phyloP scores from a whole-genome alignment of 2,329 filamentous ascomycete genomes.

The Sarocladium brachiariae region DNA sequence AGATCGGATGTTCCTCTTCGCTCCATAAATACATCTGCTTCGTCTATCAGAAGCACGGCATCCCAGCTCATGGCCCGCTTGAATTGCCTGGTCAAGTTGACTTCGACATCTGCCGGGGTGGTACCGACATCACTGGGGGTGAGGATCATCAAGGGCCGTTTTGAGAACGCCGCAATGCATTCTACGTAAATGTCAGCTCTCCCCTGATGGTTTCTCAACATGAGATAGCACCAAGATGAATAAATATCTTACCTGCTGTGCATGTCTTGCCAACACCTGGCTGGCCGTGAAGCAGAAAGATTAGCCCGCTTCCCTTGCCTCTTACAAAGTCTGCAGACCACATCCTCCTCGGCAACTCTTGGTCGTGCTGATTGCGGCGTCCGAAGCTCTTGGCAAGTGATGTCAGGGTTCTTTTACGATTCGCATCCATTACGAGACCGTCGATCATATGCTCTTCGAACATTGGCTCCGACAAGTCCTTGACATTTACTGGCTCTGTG shows the following conservation, averaged over 20 bases:
- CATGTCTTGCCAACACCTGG: constrained; percentile 22
- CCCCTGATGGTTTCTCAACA: neutral
- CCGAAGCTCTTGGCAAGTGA: constrained; percentile 22
- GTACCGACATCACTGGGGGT: constrained; percentile 19
- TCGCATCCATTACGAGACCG: constrained; percentile 22
- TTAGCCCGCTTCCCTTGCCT: constrained; percentile 19
- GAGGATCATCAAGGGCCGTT: constrained; percentile 23
- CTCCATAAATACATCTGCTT: constrained; percentile 22
- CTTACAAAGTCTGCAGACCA: constrained; percentile 19
- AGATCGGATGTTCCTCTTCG: constrained; percentile 17
- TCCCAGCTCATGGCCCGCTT: constrained; percentile 11
- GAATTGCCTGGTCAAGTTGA: constrained; percentile 13
- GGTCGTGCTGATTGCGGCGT: constrained; percentile 14
- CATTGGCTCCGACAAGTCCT: constrained; percentile 17
- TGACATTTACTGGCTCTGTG: constrained; percentile 20
- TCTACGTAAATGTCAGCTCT: constrained; percentile 15
- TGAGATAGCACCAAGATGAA: neutral
- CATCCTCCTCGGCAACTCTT: constrained; percentile 10
- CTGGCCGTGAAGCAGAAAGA: constrained; percentile 18
- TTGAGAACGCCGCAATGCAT: constrained; percentile 26
- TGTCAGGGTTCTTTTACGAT: constrained; percentile 19
- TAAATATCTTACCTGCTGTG: constrained; percentile 20
- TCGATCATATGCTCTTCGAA: constrained; percentile 23
- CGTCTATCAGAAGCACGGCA: constrained; percentile 20
- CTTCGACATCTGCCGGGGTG: constrained; percentile 14